phyloP scores from a whole-genome alignment of 371 early-diverging fungal genomes.

The Neoconidiobolus thromboides region DNA sequence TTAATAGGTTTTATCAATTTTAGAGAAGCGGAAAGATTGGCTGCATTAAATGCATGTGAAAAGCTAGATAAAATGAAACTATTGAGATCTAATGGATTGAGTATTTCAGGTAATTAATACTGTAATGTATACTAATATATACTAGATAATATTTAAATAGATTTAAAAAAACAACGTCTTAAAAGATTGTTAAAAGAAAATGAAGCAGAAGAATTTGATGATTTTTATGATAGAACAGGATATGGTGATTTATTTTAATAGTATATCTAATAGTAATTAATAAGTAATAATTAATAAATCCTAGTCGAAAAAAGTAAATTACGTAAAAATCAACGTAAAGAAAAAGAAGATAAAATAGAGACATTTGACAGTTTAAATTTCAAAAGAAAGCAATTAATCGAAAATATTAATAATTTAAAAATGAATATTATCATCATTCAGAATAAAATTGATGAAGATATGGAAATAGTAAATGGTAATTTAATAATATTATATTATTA shows the following conservation, averaged over 20 bases:
- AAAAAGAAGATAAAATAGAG: background rate
- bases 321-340: background rate
- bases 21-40: slow-evolving; percentile 4
- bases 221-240: slow-evolving; percentile 1
- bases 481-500: background rate
- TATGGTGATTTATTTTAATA: background rate
- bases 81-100: background rate
- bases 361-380: background rate
- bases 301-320: background rate
- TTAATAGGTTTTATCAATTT: background rate
- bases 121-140: background rate
- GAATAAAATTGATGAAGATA: background rate
- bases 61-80: background rate
- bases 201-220: background rate
- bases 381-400: background rate
- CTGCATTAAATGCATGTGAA: slow-evolving; percentile 3
- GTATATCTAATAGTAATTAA: background rate
- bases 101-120: background rate
- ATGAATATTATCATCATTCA: background rate
- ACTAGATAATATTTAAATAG: background rate
- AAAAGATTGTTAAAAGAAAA: background rate
- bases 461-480: background rate
- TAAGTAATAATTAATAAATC: background rate
- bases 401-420: background rate
- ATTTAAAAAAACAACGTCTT: background rate